Base-by-base conservation (phyloP, 176 grass and related monocot genomes). In the Otatea glauca region DNA sequence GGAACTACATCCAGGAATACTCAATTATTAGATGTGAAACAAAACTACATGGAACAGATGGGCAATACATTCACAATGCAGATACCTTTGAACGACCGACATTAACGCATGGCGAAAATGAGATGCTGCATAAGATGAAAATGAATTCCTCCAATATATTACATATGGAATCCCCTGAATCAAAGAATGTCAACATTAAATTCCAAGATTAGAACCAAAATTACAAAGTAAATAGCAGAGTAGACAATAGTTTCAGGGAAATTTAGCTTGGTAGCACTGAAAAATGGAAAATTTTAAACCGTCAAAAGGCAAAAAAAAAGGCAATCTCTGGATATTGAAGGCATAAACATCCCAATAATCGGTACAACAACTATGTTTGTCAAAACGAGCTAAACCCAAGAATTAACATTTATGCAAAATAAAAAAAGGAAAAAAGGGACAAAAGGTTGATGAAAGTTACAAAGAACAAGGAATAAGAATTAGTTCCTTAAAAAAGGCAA, bases 121-220 rank as follows among this genome's bases (percentile, higher is more conserved):
- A 43, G 86, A 91, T 64, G 93, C 88, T 66, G 86, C 81, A 89
- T 86, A 92, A 78, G 79, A 81, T 70, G 90, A 90, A 64, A 92
- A 91, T 47, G 72, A 62, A 87, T 82, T 91, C 47, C 85, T 95
- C 90, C 93, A 95, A 74, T 92, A 95, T 87, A 95, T 92, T 32
- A 95, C 84, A 37, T 90, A 95, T 39, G 88, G 90, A 79, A 87
- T 81, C 47, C 93, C 93, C 90, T 95, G 76, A 77, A 77, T 51
- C 43, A 42, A 77, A 92, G 35, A 78, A 59, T 39, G 39, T 29
- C 12, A 13, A 53, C 16, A 67, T 56, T 73, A 75, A 35, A 65
- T 74, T 72, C 35, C 23, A 35, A 32, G n/a, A 34, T n/a, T 23
- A 32, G 29, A 43, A 65, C 32, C 32, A 72, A 72, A 70, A 73